Conservation (phyloP, 805 yeast genomes). For the Cyberlindnera amylophila region DNA sequence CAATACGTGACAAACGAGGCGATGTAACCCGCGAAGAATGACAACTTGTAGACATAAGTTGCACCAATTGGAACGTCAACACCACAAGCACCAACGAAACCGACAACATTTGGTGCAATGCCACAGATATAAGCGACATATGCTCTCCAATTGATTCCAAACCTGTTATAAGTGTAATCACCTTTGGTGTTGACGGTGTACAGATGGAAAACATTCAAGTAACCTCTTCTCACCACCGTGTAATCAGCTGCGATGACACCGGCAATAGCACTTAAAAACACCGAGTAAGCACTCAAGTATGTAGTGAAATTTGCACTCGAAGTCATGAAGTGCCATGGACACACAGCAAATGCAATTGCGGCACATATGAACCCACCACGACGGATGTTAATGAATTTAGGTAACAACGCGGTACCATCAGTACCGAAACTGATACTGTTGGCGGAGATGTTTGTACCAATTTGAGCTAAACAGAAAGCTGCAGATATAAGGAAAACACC, state of each 20-base stretch:
- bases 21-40: conserved; percentile 74
- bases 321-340: conserved; percentile 80
- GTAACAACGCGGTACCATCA: conserved; percentile 51
- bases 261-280: conserved; percentile 77
- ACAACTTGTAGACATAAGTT: conserved; percentile 63
- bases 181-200: conserved; percentile 43
- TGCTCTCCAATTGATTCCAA: conserved; percentile 84
- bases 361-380: conserved; percentile 83
- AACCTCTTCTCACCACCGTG: conserved; percentile 70
- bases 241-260: conserved; percentile 73
- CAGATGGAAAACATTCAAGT: conserved; percentile 58
- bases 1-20: conserved; percentile 54
- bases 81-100: conserved; percentile 81
- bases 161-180: conserved; percentile 55
- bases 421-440: conserved; percentile 72
- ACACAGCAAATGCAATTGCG: conserved; percentile 59
- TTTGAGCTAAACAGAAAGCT: conserved; percentile 70
- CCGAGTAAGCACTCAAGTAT: conserved; percentile 76
- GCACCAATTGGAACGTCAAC: conserved; percentile 78
- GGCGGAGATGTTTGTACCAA: conserved; percentile 75
- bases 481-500: conserved; percentile 75
- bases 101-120: conserved; percentile 78
- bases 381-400: conserved; percentile 46
- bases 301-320: conserved; percentile 73
- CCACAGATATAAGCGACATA: conserved; percentile 77